Evolutionary conservation across 768 basidiomycete species (phyloP).

Genomic region (Harrya chromipes): DNA sequence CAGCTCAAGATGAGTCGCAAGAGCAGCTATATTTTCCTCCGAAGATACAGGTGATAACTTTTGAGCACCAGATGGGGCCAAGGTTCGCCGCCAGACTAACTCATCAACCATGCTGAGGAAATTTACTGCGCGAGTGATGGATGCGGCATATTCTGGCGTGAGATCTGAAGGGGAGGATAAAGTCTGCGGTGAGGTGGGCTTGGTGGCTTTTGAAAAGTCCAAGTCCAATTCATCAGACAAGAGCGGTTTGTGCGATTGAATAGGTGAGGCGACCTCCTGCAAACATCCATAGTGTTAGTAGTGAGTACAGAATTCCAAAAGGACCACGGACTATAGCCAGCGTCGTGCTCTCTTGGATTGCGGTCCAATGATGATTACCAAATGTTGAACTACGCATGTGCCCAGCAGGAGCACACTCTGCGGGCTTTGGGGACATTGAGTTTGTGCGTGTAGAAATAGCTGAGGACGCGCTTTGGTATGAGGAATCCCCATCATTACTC

Average conservation of each 20-base stretch:
- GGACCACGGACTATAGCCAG: background rate
- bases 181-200: too few relatives aligned
- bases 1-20: constrained; percentile 24
- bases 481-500: too few relatives aligned
- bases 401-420: background rate
- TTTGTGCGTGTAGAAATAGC: background rate
- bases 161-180: background rate
- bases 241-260: constrained; percentile 10
- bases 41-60: constrained; percentile 18
- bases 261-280: constrained; percentile 8
- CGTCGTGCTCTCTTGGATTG: constrained; percentile 4
- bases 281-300: background rate
- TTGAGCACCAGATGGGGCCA: constrained; percentile 4
- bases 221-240: constrained; percentile 25
- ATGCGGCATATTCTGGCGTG: constrained; percentile 9
- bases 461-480: too few relatives aligned
- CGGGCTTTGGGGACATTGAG: constrained; percentile 17
- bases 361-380: too few relatives aligned
- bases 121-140: constrained; percentile 23
- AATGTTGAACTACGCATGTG: constrained; percentile 26
- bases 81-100: constrained; percentile 26
- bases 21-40: constrained; percentile 23
- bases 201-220: background rate
- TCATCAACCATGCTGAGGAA: constrained; percentile 29
- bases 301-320: background rate